Conservation (phyloP, 306 rosid genomes). For the Begonia loranthoides region DNA sequence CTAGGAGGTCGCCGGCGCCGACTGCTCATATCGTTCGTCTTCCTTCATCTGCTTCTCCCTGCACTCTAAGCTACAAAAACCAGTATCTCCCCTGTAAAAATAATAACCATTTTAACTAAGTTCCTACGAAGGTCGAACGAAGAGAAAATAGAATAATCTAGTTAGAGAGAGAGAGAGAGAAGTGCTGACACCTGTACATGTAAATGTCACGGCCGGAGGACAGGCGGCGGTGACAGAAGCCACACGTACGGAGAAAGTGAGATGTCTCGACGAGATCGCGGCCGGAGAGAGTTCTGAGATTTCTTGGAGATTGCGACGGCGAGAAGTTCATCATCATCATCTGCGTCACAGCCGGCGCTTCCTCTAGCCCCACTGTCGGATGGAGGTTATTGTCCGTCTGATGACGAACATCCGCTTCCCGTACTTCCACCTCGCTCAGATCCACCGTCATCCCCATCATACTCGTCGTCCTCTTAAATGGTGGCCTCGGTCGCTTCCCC, state of each 20-base stretch:
- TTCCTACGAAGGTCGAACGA: not conserved
- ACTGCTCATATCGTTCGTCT: conserved; percentile 44
- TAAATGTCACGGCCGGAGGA: conserved; percentile 70
- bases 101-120: not conserved
- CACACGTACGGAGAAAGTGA: conserved; percentile 59
- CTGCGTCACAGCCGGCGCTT: not conserved
- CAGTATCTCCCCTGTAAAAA: conserved; percentile 65
- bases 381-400: conserved; percentile 7
- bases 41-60: conserved; percentile 65
- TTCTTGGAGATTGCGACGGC: conserved; percentile 22
- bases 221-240: conserved; percentile 46
- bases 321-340: not conserved
- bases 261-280: conserved; percentile 18
- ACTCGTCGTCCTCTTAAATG: conserved; percentile 59
- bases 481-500: conserved; percentile 49
- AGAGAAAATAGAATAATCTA: not conserved
- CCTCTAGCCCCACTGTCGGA: not conserved
- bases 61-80: conserved; percentile 87
- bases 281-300: conserved; percentile 13
- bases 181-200: conserved; percentile 50
- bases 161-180: not conserved
- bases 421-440: conserved; percentile 11
- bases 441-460: conserved; percentile 41
- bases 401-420: not conserved
- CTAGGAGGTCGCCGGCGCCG: conserved; percentile 7